A percentile compares a stretch with the other conserved stretches of the same genome.
phyloP scores from a whole-genome alignment of 176 grass and related monocot species.

The Canna indica region DNA sequence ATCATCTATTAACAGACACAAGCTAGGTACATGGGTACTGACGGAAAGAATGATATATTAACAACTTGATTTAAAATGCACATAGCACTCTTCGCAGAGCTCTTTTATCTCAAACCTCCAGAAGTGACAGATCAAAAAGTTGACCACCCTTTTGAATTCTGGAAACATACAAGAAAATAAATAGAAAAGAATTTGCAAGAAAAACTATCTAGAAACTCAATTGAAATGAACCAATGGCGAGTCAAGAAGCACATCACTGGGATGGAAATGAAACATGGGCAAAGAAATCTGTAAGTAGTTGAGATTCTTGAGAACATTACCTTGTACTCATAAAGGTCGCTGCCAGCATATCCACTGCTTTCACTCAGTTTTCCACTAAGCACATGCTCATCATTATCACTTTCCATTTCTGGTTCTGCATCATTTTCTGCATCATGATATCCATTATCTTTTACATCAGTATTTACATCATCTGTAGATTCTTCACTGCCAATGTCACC shows the following conservation, averaged over 20 bases:
- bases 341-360: slow-evolving; percentile 61
- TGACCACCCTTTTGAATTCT: no score
- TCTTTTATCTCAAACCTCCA: no score
- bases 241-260: background rate
- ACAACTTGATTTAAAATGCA: background rate
- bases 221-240: background rate
- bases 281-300: background rate
- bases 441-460: slow-evolving; percentile 69
- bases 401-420: slow-evolving; percentile 69
- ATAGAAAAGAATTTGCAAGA: background rate
- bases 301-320: background rate
- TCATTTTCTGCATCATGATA: slow-evolving; percentile 94
- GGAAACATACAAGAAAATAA: background rate
- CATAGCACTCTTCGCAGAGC: no score
- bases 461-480: slow-evolving; percentile 58
- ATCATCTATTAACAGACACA: background rate
- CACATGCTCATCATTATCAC: slow-evolving; percentile 55
- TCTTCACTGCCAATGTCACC: slow-evolving; percentile 81
- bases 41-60: background rate
- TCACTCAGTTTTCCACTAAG: slow-evolving; percentile 90
- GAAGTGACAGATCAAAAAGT: no score
- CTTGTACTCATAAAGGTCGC: slow-evolving; percentile 55
- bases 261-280: background rate
- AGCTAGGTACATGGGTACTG: background rate
- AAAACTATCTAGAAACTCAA: background rate